Evolutionary conservation across 1,284 basidiomycete genomes (phyloP).

Genomic region (Schizopora paradoxa): DNA sequence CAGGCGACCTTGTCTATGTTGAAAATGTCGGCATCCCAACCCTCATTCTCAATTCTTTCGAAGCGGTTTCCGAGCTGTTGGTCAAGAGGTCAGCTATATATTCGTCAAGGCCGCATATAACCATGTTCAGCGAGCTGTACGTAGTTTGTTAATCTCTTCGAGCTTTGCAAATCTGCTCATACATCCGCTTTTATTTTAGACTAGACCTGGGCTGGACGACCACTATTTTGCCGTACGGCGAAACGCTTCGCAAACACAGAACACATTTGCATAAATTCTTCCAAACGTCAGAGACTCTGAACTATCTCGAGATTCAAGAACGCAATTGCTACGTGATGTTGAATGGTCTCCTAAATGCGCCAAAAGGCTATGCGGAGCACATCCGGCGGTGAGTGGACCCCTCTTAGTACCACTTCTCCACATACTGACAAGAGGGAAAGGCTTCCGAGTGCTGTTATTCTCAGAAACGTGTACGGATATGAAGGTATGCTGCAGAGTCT

Average conservation of each 20-base stretch:
- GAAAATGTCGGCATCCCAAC: constrained; percentile 10
- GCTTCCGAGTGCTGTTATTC: constrained; percentile 4
- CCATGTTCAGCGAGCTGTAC: no score
- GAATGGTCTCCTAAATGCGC: not conserved
- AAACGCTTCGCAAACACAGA: constrained; percentile 6
- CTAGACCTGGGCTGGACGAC: constrained; percentile 3
- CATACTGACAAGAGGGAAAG: no score
- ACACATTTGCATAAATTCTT: constrained; percentile 4
- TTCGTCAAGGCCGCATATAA: constrained; percentile 7
- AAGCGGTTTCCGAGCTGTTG: constrained; percentile 16
- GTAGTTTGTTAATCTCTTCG: no score
- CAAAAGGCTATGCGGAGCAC: not conserved
- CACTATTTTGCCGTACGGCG: constrained; percentile 5
- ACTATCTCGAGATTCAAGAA: constrained; percentile 2
- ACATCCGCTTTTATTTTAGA: no score
- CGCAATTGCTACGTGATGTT: constrained; percentile 1
- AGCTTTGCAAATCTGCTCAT: no score
- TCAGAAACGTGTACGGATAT: constrained; percentile 15
- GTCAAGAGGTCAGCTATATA: constrained; percentile 17
- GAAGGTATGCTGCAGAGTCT: constrained; percentile 3
- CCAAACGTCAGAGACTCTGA: not conserved
- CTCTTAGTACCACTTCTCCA: no score
- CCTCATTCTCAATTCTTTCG: constrained; percentile 15
- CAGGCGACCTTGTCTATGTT: constrained; percentile 9
- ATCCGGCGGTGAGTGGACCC: not conserved